Evolutionary conservation across 306 rosid species (phyloP), one percentile per base, ranked within the genome.

Genomic region (Delonix regia): DNA sequence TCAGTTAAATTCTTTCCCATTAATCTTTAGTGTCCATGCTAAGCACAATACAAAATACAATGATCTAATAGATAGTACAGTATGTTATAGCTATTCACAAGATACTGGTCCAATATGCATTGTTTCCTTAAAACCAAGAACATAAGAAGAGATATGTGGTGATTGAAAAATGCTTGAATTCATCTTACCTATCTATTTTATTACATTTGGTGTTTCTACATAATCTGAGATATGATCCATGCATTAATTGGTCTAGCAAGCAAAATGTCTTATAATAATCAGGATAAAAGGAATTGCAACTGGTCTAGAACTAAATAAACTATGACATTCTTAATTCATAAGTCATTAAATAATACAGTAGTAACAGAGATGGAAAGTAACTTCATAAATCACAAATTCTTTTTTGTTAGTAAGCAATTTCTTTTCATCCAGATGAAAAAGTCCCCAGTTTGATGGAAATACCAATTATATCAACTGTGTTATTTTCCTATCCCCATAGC

Each of bases 401-500:
- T 44, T 44, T 44, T 44, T 10, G 49, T 44, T 47, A 45, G 42
- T 16, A 25, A 73, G 76, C 44, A n/a, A 57, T 53, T 47, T n/a
- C 62, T 11, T 19, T 44, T 44, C 6, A 44, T 13, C 24, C 10
- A 24, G n/a, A 27, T 42, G 70, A 15, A 67, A 76, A 86, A 39
- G 83, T 78, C 75, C n/a, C 81, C 55, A 83, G 10, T 82, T 83
- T 88, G 76, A 79, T 74, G 67, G 90, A 85, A n/a, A 94, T 56
- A 63, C 91, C 97, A 68, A 87, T 80, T 44, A 87, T 82, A 75
- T 36, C 6, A 8, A 90, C 45, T 33, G 96, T 82, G 85, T 76
- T 94, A 83, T 93, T 91, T 85, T 94, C 96, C 78, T 94, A n/a
- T n/a, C 90, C 94, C 98, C 98, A 94, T 39, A 94, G 92, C 83